phyloP scores from a whole-genome alignment of 1,284 basidiomycete species.

The Tilletia caries region DNA sequence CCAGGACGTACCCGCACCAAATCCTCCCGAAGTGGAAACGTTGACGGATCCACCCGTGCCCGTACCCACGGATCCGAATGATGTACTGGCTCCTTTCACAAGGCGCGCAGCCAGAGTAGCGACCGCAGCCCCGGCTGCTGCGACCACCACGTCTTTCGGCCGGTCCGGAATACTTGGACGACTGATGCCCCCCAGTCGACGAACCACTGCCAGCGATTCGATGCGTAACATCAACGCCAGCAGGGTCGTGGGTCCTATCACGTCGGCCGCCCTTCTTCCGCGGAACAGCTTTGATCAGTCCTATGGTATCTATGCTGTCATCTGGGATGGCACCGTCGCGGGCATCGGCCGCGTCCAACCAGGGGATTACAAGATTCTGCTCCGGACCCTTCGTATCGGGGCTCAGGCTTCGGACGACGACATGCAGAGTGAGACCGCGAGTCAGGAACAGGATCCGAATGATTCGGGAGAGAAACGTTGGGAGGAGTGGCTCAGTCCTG shows the following conservation, averaged over 20 bases:
- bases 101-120: neutral
- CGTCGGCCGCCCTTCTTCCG: constrained; percentile 2
- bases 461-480: neutral
- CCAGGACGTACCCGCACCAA: neutral
- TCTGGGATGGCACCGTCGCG: constrained; percentile 11
- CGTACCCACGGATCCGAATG: neutral
- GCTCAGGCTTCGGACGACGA: neutral
- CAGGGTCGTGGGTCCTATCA: neutral
- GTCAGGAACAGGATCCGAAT: neutral
- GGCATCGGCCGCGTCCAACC: constrained; percentile 2
- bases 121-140: neutral
- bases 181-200: neutral
- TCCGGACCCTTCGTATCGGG: constrained; percentile 1
- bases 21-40: neutral
- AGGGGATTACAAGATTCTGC: constrained; percentile 8
- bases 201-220: neutral
- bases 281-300: constrained; percentile 5
- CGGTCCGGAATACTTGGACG: neutral
- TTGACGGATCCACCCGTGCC: neutral
- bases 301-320: constrained; percentile 13
- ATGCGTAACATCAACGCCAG: neutral
- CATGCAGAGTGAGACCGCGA: constrained; percentile 2
- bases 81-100: neutral
- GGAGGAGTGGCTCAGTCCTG: constrained; percentile 8
- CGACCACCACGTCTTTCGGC: neutral